Percentiles rank a stretch among this genome's conserved stretches.
Conservation (phyloP, 169 alveolate genomes). For the Theileria parva region DNA sequence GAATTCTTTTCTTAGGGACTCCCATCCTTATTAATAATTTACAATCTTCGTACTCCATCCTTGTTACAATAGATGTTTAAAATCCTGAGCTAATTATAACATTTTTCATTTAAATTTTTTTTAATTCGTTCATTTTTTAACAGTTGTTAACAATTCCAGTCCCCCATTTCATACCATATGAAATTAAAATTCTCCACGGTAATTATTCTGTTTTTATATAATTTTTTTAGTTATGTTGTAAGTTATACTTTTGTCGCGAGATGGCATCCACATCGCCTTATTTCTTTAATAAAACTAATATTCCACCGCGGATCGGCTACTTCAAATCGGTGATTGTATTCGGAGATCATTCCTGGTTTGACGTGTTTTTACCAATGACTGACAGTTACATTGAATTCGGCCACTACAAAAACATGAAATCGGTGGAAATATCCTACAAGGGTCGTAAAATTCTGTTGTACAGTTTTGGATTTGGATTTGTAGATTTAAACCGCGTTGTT, state of each 20-base stretch:
- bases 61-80: no score
- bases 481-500: constrained; percentile 20
- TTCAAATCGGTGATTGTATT: constrained; percentile 46
- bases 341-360: constrained; percentile 40
- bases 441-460: constrained; percentile 38
- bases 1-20: constrained; percentile 45
- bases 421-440: constrained; percentile 25
- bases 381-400: constrained; percentile 34
- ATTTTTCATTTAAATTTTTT: no score
- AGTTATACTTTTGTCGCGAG: neutral
- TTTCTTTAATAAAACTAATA: neutral
- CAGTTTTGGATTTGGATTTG: constrained; percentile 37
- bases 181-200: neutral
- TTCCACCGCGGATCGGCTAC: constrained; percentile 19
- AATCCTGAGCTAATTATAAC: neutral
- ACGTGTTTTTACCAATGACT: constrained; percentile 4
- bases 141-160: neutral
- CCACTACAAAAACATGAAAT: constrained; percentile 32
- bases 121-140: no score
- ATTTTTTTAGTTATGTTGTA: neutral
- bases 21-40: constrained; percentile 34
- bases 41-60: constrained; percentile 32
- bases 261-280: neutral
- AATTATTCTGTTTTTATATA: no score
- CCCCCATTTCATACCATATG: neutral